Evolutionary conservation across 1,139 yeast genomes (phyloP).

Genomic region (Eremothecium coryli): DNA sequence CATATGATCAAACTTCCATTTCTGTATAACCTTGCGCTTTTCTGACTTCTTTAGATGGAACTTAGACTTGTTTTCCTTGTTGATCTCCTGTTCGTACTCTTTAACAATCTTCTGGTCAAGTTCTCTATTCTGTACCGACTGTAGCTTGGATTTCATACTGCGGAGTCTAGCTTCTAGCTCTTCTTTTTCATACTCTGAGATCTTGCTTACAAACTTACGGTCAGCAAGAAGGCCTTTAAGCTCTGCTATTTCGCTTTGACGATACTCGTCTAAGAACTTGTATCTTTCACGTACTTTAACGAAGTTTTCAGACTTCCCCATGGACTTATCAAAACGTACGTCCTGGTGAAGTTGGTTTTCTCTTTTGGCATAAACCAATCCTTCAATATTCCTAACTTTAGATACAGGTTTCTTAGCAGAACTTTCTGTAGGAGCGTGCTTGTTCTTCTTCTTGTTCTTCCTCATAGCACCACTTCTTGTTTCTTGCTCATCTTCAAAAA

Average conservation of each 20-base stretch:
- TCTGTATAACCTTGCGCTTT: constrained; percentile 73
- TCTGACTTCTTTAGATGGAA: constrained; percentile 73
- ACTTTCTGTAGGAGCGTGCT: constrained; percentile 74
- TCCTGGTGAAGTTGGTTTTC: constrained; percentile 49
- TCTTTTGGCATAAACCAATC: constrained; percentile 39
- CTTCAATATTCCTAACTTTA: constrained; percentile 64
- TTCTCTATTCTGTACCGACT: constrained; percentile 68
- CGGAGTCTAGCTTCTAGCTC: constrained; percentile 47
- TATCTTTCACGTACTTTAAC: constrained; percentile 62
- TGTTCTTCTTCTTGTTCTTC: constrained; percentile 34
- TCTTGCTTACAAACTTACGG: constrained; percentile 39
- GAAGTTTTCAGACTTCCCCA: constrained; percentile 75
- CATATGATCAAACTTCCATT: constrained; percentile 83
- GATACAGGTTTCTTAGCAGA: constrained; percentile 69
- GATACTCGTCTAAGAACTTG: constrained; percentile 75
- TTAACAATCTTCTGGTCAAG: constrained; percentile 56
- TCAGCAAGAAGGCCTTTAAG: constrained; percentile 51
- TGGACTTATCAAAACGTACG: constrained; percentile 81
- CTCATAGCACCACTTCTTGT: constrained; percentile 5
- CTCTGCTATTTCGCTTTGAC: constrained; percentile 59
- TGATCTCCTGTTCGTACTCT: constrained; percentile 33
- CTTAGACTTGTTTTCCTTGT: constrained; percentile 29
- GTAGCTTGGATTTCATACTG: constrained; percentile 65
- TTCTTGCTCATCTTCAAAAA: constrained; percentile 26
- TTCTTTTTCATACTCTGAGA: constrained; percentile 42